Evolutionary conservation across 805 yeast genomes (phyloP).

Genomic region (Kodamaea leandrae): DNA sequence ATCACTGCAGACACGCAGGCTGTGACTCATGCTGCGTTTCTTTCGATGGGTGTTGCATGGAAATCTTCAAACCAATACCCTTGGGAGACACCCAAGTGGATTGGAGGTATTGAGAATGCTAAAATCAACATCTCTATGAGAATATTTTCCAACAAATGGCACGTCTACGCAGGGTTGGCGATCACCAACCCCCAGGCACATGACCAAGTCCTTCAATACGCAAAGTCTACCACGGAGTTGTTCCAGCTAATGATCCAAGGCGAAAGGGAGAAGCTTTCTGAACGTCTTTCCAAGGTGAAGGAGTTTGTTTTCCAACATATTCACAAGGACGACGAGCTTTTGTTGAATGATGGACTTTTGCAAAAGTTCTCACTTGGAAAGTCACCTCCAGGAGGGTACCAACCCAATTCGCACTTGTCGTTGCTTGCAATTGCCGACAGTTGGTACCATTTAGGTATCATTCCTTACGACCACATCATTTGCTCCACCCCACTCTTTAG

Average conservation of each 20-base stretch:
- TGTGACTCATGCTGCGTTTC: constrained; percentile 95
- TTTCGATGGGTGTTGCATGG: constrained; percentile 98
- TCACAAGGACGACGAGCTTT: constrained; percentile 45
- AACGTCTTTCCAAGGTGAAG: constrained; percentile 64
- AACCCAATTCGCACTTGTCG: constrained; percentile 88
- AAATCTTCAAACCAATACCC: constrained; percentile 78
- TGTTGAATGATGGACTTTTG: constrained; percentile 74
- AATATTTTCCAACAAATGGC: constrained; percentile 93
- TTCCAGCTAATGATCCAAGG: constrained; percentile 80
- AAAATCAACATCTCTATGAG: constrained; percentile 90
- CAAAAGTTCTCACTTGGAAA: constrained; percentile 77
- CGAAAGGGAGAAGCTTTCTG: constrained; percentile 52
- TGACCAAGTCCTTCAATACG: constrained; percentile 83
- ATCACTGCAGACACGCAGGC: constrained; percentile 99
- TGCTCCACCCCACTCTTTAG: constrained; percentile 93
- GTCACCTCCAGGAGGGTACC: constrained; percentile 61
- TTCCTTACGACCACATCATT: constrained; percentile 95
- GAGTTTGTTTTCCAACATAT: constrained; percentile 73
- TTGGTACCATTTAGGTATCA: constrained; percentile 81
- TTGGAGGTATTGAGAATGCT: constrained; percentile 94
- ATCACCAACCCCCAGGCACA: constrained; percentile 95
- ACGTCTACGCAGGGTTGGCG: constrained; percentile 96
- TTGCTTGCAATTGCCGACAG: constrained; percentile 89
- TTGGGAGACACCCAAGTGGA: constrained; percentile 83
- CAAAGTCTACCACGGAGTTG: constrained; percentile 77